Percentiles rank a stretch among this genome's conserved stretches.
phyloP scores from a whole-genome alignment of 2,329 filamentous ascomycete species.

The Domatiomyces catenatus region DNA sequence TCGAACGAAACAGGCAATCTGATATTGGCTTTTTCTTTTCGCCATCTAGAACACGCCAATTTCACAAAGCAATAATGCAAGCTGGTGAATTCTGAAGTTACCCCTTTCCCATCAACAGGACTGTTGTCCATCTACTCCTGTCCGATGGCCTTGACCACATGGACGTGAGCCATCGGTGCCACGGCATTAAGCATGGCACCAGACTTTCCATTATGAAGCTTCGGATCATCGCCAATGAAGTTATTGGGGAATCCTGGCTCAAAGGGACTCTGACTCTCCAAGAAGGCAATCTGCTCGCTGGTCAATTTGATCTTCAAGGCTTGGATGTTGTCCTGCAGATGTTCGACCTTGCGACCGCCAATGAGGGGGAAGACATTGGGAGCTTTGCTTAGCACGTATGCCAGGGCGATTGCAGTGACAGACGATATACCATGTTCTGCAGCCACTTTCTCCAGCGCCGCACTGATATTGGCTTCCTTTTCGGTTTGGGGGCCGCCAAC shows the following conservation, averaged over 20 bases:
- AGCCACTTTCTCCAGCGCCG: conserved; percentile 45
- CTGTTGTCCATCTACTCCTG: not conserved
- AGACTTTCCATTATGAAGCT: not conserved
- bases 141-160: conserved; percentile 3
- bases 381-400: conserved; percentile 58
- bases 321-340: conserved; percentile 55
- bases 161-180: conserved; percentile 1
- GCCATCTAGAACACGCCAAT: too few relatives aligned
- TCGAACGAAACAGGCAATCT: too few relatives aligned
- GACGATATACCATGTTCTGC: conserved; percentile 36
- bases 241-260: conserved; percentile 49
- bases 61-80: not conserved
- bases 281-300: conserved; percentile 47
- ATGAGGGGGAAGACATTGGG: conserved; percentile 60
- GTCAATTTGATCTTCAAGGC: conserved; percentile 47
- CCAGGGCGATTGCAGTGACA: conserved; percentile 51
- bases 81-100: too few relatives aligned
- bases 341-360: conserved; percentile 53
- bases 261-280: conserved; percentile 48
- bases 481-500: conserved; percentile 27
- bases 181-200: not conserved
- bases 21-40: too few relatives aligned
- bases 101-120: not conserved
- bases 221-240: conserved; percentile 5
- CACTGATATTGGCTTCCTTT: conserved; percentile 37